Base-by-base conservation (phyloP, 208 protist species). In the Crithidia expoeki region DNA sequence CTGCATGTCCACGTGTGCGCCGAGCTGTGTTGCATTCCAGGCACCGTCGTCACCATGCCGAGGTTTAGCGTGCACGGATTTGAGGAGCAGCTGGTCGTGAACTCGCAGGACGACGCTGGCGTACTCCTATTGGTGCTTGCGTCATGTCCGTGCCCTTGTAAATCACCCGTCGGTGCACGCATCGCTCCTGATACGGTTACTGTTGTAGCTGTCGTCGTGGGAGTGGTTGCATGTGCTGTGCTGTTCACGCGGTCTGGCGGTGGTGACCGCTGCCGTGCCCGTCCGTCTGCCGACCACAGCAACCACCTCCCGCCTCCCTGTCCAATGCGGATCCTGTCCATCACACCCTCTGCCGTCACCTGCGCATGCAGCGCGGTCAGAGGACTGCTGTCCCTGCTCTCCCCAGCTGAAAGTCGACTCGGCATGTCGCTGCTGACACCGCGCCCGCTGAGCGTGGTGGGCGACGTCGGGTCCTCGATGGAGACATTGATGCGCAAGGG, bases 401-500 rank as follows among this genome's bases (percentile, higher is more conserved):
- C 65, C 25, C 63, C 65, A 4, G n/a, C 23, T 5, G 42, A 61
- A 27, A 71, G 56, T 5, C 32, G 52, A 7, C 30, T 38, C 9
- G 38, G 42, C 16, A 4, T n/a, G 5, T 17, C 42, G 14, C 16
- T 47, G 42, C 42, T 17, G 42, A 6, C 36, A 42, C 36, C 36
- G 36, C 36, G 16, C 4, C 42, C 19, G 40, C 10, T 42, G 58
- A 25, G 23, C 10, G 19, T 11, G 14, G 40, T 47, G 19, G 65
- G 65, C 33, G 65, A 71, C 34, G 38, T 63, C 14, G 65, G 52
- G 17, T 63, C 65, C 2, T 71, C 65, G 28, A 30, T 33, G n/a
- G 65, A 71, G 4, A 71, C 65, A 27, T 52, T 62, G 65, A 40
- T 71, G 53, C 65, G 52, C 21, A 42, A 42, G 2, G 65, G 52